Evolutionary conservation across 768 basidiomycete genomes (phyloP).

Genomic region (Cystofilobasidium bisporidii): DNA sequence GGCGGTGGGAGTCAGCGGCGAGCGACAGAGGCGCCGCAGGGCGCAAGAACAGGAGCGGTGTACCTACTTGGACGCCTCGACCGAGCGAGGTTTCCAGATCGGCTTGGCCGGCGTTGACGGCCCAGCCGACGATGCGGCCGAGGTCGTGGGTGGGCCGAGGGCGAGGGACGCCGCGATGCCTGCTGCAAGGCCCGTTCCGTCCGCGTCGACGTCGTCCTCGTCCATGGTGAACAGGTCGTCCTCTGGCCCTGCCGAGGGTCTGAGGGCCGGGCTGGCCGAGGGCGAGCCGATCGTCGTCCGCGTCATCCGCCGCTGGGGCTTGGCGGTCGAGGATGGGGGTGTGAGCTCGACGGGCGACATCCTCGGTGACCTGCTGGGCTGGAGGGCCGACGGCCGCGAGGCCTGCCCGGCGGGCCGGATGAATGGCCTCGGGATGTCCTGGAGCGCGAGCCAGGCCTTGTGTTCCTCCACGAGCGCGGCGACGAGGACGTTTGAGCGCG

Average conservation of each 20-base stretch:
- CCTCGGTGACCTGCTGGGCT: conserved; percentile 32
- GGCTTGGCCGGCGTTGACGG: conserved; percentile 30
- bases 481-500: conserved; percentile 51
- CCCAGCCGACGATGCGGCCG: conserved; percentile 34
- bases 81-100: conserved; percentile 30
- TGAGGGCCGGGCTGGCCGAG: conserved; percentile 36
- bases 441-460: conserved; percentile 55
- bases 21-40: too few species aligned
- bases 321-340: conserved; percentile 27
- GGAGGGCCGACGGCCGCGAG: conserved; percentile 12
- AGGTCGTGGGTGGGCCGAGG: conserved; percentile 40
- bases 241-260: conserved; percentile 35
- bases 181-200: conserved; percentile 31
- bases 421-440: conserved; percentile 41
- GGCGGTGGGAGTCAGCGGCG: too few species aligned
- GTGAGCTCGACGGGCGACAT: conserved; percentile 33
- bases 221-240: conserved; percentile 83
- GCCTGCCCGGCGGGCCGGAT: conserved; percentile 32
- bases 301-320: conserved; percentile 6
- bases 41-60: not conserved
- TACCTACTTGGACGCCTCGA: conserved; percentile 38
- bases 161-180: conserved; percentile 30
- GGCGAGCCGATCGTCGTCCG: conserved; percentile 26
- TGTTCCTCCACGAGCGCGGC: conserved; percentile 53
- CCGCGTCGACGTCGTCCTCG: conserved; percentile 47